Evolutionary conservation across 176 grass and related monocot species (phyloP).

Genomic region (Avena eriantha): DNA sequence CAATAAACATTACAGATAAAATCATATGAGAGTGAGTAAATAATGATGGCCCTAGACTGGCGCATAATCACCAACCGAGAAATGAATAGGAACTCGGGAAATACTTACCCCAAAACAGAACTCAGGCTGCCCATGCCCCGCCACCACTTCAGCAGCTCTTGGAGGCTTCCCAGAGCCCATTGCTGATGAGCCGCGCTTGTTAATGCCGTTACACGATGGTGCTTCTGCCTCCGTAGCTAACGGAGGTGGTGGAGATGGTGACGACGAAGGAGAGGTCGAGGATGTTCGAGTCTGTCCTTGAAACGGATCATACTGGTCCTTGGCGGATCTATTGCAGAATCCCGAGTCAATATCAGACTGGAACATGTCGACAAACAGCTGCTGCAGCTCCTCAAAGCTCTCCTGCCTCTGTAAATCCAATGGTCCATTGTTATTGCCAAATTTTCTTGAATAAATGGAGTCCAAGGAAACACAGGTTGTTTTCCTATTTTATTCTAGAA

Average conservation of each 20-base stretch:
- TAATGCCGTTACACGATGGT: conserved; percentile 45
- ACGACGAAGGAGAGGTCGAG: conserved; percentile 40
- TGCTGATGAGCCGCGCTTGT: conserved; percentile 73
- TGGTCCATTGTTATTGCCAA: not conserved
- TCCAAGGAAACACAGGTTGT: not conserved
- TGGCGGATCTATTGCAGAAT: conserved; percentile 50
- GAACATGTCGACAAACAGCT: conserved; percentile 89
- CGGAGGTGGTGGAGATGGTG: conserved; percentile 50
- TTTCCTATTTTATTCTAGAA: conserved; percentile 32
- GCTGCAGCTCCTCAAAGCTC: conserved; percentile 92
- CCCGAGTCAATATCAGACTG: conserved; percentile 71
- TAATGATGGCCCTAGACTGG: not conserved
- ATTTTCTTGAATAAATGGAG: conserved; percentile 43
- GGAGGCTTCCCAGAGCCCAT: conserved; percentile 60
- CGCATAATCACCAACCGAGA: conserved; percentile 25
- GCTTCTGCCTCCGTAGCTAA: conserved; percentile 37
- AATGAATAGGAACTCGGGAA: not conserved
- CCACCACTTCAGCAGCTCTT: conserved; percentile 46
- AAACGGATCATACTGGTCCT: conserved; percentile 13
- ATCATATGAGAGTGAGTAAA: conserved; percentile 9
- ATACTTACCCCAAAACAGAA: conserved; percentile 90
- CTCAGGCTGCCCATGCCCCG: not conserved
- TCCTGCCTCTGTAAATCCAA: conserved; percentile 71
- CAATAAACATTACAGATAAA: not conserved
- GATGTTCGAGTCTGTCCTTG: conserved; percentile 37